Evolutionary conservation across 1,284 basidiomycete species (phyloP).

Genomic region (Pseudozyma thailandica): DNA sequence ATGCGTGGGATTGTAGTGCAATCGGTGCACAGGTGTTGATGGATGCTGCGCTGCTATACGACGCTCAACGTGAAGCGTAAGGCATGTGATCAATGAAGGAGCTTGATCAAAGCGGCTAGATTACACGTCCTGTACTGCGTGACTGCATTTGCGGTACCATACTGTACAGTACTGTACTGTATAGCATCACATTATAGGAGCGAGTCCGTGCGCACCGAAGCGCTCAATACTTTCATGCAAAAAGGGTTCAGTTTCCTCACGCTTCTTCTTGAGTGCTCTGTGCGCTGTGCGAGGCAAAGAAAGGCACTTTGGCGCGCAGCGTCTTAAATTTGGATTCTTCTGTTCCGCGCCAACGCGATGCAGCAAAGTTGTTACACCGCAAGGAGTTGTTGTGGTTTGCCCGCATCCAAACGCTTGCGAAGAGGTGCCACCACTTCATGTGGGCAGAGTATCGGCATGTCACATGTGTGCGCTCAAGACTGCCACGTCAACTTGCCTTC

Average conservation of each 20-base stretch:
- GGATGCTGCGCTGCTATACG: slow-evolving; percentile 44
- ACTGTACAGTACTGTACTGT: too few species aligned
- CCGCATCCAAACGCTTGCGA: too few species aligned
- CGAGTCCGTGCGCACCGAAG: neutral
- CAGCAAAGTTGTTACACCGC: neutral
- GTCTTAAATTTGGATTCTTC: slow-evolving; percentile 3
- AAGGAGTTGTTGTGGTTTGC: neutral
- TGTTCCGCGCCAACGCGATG: neutral
- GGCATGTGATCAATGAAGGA: too few species aligned
- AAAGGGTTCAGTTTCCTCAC: too few species aligned
- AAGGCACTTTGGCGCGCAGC: slow-evolving; percentile 4
- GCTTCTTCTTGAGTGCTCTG: too few species aligned
- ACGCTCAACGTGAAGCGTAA: slow-evolving; percentile 21
- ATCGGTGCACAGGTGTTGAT: slow-evolving; percentile 50
- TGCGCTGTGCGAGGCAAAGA: too few species aligned
- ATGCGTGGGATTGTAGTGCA: slow-evolving; percentile 5
- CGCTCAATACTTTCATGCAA: too few species aligned
- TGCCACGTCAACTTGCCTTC: slow-evolving; percentile 7
- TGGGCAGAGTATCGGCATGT: neutral
- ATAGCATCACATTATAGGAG: neutral
- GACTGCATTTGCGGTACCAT: too few species aligned
- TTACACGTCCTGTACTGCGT: too few species aligned
- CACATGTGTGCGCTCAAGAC: neutral
- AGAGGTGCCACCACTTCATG: too few species aligned
- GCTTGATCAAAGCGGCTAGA: too few species aligned